phyloP scores from a whole-genome alignment of 768 basidiomycete genomes.

The button mushroom (Agaricus bisporus) region DNA sequence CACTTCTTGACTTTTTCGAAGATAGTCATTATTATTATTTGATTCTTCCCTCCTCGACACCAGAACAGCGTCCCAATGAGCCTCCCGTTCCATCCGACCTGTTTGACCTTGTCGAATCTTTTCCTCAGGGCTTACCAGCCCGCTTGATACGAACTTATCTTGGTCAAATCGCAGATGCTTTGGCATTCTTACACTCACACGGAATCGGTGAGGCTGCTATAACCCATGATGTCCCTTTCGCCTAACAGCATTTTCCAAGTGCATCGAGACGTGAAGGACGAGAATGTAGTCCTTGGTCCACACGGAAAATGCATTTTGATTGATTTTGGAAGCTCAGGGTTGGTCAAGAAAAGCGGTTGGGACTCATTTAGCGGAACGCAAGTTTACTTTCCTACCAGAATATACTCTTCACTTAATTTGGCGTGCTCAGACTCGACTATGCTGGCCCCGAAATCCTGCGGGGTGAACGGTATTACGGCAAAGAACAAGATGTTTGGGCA shows the following conservation, averaged over 20 bases:
- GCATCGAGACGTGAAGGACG: slow-evolving; percentile 97
- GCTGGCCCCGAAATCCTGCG: slow-evolving; percentile 95
- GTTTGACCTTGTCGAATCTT: slow-evolving; percentile 90
- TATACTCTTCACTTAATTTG: slow-evolving; percentile 10
- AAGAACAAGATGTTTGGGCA: slow-evolving; percentile 98
- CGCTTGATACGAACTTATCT: slow-evolving; percentile 75
- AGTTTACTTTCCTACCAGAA: slow-evolving; percentile 27
- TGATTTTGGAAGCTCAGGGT: slow-evolving; percentile 92
- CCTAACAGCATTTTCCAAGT: slow-evolving; percentile 34
- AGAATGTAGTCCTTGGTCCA: slow-evolving; percentile 85
- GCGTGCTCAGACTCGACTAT: slow-evolving; percentile 67
- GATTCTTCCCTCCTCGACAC: slow-evolving; percentile 73
- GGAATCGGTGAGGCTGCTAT: slow-evolving; percentile 69
- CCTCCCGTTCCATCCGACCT: slow-evolving; percentile 70
- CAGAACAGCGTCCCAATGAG: slow-evolving; percentile 46
- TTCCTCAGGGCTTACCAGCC: slow-evolving; percentile 79
- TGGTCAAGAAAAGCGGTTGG: slow-evolving; percentile 81
- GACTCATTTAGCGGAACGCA: slow-evolving; percentile 92
- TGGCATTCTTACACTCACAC: slow-evolving; percentile 82
- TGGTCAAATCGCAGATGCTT: slow-evolving; percentile 90
- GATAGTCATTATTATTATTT: slow-evolving; percentile 95
- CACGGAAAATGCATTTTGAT: slow-evolving; percentile 85
- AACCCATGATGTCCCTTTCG: too few species aligned
- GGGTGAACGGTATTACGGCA: slow-evolving; percentile 91
- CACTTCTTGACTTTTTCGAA: slow-evolving; percentile 94